Base-by-base conservation (phyloP, 352 stramenopile species). In the Globisporangium ultimum region DNA sequence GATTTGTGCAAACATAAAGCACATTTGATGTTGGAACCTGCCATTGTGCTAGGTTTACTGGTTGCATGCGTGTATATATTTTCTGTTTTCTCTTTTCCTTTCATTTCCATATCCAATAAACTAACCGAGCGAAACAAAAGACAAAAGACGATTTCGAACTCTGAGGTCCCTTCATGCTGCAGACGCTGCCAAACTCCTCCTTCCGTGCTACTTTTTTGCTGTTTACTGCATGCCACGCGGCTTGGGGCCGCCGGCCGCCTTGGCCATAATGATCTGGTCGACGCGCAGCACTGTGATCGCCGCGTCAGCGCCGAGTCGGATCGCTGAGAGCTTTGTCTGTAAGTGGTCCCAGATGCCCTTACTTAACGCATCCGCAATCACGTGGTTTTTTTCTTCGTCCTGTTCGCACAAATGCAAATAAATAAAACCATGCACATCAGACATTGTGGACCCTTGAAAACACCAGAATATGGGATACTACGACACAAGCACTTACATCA, bases 241-340 rank as follows among this genome's bases (percentile, higher is more conserved):
- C 85, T 98, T 98, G 21, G 95, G 95, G 41, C 95, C 95, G 34
- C 95, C 95, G 40, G 95, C 95, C 46, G 92, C 75, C 78, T 98
- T 98, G 62, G 88, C 81, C 98, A 99, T 99, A 86, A 99, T 99
- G 78, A 99, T 99, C 82, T 99, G 97, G 87, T 99, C 98, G 34
- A 99, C 97, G 75, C 96, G 96, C 32, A 99, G 84, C 58, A 99
- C 96, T 47, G 97, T 99, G 61, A 99, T 94, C 28, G 95, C 96
- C 38, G 96, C 97, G 78, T 99, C 97, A 38, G 98, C 91, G 50
- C 97, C 96, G 21, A 99, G 86, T 62, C 96, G 91, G 66, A 99
- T 91, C 56, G 98, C 98, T 60, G 89, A 97, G 67, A 89, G 78
- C 86, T 99, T 99, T 21, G 96, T 98, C 57, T 84, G 67, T 67